A percentile compares a stretch with the other conserved stretches of the same genome.
Evolutionary conservation across 345 rosid species (phyloP).

Genomic region (Lepidium aucheri): DNA sequence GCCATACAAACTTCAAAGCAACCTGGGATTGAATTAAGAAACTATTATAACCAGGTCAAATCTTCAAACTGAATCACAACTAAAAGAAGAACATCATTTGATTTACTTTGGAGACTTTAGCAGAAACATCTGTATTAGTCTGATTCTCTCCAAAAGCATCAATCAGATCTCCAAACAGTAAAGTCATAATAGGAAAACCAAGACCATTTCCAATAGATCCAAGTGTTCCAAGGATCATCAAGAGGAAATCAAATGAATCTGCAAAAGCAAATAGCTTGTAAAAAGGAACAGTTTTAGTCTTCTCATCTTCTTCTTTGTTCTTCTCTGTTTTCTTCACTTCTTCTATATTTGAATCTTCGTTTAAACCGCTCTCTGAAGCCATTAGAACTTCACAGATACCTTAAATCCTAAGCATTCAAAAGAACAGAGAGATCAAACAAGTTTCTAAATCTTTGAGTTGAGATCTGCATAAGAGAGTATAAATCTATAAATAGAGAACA

Average conservation of each 20-base stretch:
- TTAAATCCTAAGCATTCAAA: conserved; percentile 6
- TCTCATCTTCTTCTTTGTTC: conserved; percentile 39
- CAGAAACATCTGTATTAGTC: conserved; percentile 25
- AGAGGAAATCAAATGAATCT: conserved; percentile 43
- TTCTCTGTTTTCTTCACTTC: conserved; percentile 28
- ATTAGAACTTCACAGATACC: conserved; percentile 1
- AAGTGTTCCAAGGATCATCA: conserved; percentile 65
- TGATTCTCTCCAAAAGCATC: conserved; percentile 68
- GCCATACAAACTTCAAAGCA: conserved; percentile 63
- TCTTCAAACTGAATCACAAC: background rate
- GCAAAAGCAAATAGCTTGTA: conserved; percentile 72
- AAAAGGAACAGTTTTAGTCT: conserved; percentile 52
- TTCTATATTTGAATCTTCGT: conserved; percentile 15
- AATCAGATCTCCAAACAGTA: conserved; percentile 56
- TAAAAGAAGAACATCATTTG: background rate
- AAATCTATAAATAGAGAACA: background rate
- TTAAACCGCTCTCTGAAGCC: conserved; percentile 16
- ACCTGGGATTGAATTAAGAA: conserved; percentile 34
- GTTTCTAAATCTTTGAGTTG: background rate
- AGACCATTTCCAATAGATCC: conserved; percentile 72
- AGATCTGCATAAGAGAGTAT: background rate
- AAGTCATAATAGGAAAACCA: conserved; percentile 64
- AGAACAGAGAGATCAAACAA: background rate
- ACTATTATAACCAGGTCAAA: background rate
- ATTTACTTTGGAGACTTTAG: conserved; percentile 50